phyloP scores from a whole-genome alignment of 495 filamentous ascomycete species.

The Penicillium chermesinum region DNA sequence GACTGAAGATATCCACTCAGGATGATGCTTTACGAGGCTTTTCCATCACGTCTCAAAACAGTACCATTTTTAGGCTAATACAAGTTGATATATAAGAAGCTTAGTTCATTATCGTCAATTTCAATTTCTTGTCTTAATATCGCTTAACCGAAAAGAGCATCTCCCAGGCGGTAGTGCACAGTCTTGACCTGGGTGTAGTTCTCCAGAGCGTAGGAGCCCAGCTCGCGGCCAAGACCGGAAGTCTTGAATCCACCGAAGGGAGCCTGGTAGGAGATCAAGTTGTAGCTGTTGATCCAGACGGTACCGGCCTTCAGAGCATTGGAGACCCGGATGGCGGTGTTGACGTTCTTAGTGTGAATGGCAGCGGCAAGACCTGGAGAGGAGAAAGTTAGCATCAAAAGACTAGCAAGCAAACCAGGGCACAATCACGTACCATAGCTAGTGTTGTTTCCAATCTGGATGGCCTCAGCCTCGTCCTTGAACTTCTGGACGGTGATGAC shows the following conservation, averaged over 20 bases:
- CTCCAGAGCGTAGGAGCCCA: constrained; percentile 85
- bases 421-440: constrained; percentile 50
- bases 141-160: constrained; percentile 54
- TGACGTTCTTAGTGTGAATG: constrained; percentile 89
- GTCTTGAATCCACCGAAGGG: constrained; percentile 95
- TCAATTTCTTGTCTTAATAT: not conserved
- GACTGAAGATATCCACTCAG: no score
- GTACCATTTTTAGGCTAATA: constrained; percentile 9
- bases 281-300: constrained; percentile 94
- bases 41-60: not conserved
- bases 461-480: constrained; percentile 78
- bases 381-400: constrained; percentile 4
- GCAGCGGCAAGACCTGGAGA: constrained; percentile 71
- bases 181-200: constrained; percentile 88
- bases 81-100: constrained; percentile 11
- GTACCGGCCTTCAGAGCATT: constrained; percentile 79
- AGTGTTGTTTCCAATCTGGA: constrained; percentile 75
- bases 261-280: constrained; percentile 73
- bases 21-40: no score
- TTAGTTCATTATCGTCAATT: constrained; percentile 10
- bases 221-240: constrained; percentile 88
- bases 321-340: constrained; percentile 84
- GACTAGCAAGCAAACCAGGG: not conserved
- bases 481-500: constrained; percentile 94
- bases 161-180: constrained; percentile 57